phyloP scores from a whole-genome alignment of 1,284 basidiomycete genomes.

The Ceratobasidium sp. region DNA sequence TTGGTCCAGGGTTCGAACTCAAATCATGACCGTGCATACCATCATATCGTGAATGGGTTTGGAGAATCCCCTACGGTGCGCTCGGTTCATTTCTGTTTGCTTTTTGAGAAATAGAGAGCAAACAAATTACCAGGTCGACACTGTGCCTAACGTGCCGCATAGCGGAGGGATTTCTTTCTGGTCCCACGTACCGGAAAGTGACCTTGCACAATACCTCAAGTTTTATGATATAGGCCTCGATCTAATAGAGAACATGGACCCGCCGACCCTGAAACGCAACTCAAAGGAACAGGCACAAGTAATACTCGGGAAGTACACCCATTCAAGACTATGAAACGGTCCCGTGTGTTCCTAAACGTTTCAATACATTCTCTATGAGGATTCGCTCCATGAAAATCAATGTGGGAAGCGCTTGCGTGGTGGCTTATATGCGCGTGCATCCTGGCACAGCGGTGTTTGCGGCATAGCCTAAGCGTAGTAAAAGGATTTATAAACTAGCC shows the following conservation, averaged over 20 bases:
- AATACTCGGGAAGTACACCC: not conserved
- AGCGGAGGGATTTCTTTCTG: not conserved
- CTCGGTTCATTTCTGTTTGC: not conserved
- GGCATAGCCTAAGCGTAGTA: no score
- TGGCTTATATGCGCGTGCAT: no score
- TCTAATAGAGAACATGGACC: not conserved
- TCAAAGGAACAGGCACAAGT: not conserved
- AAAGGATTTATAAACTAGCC: no score
- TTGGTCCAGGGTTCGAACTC: not conserved
- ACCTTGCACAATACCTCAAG: constrained; percentile 6
- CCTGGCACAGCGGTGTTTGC: no score
- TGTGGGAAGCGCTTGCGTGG: no score
- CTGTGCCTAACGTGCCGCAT: not conserved
- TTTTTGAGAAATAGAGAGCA: not conserved
- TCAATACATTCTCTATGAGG: no score
- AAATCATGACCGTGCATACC: not conserved
- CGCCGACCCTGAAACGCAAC: not conserved
- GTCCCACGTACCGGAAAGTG: not conserved
- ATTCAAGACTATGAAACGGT: no score
- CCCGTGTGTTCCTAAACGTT: no score
- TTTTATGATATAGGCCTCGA: constrained; percentile 27
- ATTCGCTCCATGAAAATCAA: no score
- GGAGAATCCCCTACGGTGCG: not conserved
- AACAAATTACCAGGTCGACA: not conserved
- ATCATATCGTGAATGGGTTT: not conserved